Base-by-base conservation (phyloP, 192 early-diverging fungal species). In the Coemansia asiatica region DNA sequence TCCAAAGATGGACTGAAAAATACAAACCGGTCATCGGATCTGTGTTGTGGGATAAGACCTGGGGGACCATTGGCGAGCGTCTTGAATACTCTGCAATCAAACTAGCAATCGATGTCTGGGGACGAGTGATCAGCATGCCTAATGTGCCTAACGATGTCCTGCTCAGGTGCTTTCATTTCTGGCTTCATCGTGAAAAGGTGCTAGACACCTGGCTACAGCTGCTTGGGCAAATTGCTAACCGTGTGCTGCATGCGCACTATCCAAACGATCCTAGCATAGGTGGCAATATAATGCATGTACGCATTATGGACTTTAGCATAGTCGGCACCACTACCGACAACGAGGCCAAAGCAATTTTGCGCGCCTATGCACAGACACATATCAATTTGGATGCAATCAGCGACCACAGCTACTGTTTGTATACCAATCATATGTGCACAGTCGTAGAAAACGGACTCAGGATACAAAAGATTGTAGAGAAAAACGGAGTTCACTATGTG, bases 21-120 rank as follows among this genome's bases (percentile, higher is more conserved):
- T 81, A 81, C 56, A 57, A 64, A 25, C 51, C 16, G 27, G 25
- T 66, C 21, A 66, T 81, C 6, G 73, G 73, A 0, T 21, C 63
- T n/a, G 69, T 75, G 33, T 19, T 75, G 35, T 81, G 79, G 79
- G 73, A 81, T 18, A 59, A 54, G 49, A 81, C 79, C 0, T 81
- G 79, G 79, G 70, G 59, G 0, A 81, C 63, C 2, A 69, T 81
- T 10, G 79, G 79, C 53, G 73, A 81, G 25, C 69, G 73, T 22
- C 73, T 81, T 18, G 79, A 81, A 40, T 49, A 50, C 35, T 62
- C 29, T 6, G 79, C 67, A 10, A 63, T 81, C 46, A 75, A 81
- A 55, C 70, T 81, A 18, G 60, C 64, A 6, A 59, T 75, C 19
- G 79, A 75, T 21, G 67, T 81, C 7, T 75, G 79, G 79, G 63